Conservation (phyloP, 192 early-diverging fungal genomes). For the Glomus cerebriforme region DNA sequence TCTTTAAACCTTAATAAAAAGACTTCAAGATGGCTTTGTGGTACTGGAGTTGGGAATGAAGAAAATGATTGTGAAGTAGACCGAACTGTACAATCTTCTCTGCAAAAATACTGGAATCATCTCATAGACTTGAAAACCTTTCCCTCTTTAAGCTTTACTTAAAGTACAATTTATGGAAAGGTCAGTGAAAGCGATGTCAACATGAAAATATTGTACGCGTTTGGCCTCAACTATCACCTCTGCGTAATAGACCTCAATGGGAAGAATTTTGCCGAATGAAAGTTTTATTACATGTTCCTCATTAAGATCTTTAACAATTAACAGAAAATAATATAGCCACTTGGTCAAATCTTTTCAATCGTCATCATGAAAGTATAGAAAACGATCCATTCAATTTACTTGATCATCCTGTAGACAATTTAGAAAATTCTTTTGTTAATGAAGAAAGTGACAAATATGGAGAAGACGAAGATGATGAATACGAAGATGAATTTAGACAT, state of each 20-base stretch:
- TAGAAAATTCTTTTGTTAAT: no score
- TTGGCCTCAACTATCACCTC: neutral
- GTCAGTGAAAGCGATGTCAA: neutral
- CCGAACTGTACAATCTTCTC: neutral
- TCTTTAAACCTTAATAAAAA: slow-evolving; percentile 18
- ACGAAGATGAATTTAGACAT: no score
- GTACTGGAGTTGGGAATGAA: neutral
- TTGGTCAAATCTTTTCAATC: neutral
- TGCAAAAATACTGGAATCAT: slow-evolving; percentile 12
- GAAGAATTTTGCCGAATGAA: neutral
- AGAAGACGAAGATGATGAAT: no score
- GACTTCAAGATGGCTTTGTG: neutral
- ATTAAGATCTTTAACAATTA: neutral
- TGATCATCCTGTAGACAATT: no score
- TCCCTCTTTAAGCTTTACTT: neutral
- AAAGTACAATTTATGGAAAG: neutral
- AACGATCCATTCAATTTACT: no score
- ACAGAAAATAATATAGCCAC: neutral
- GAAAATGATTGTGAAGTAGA: neutral
- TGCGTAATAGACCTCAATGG: neutral
- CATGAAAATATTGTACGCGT: slow-evolving; percentile 8
- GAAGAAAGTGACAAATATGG: no score
- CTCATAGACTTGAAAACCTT: neutral
- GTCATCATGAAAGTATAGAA: neutral
- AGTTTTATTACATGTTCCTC: no score